Percentiles rank a stretch among this genome's conserved stretches.
Conservation (phyloP, 345 rosid genomes). For the Rhodamnia rubescens region DNA sequence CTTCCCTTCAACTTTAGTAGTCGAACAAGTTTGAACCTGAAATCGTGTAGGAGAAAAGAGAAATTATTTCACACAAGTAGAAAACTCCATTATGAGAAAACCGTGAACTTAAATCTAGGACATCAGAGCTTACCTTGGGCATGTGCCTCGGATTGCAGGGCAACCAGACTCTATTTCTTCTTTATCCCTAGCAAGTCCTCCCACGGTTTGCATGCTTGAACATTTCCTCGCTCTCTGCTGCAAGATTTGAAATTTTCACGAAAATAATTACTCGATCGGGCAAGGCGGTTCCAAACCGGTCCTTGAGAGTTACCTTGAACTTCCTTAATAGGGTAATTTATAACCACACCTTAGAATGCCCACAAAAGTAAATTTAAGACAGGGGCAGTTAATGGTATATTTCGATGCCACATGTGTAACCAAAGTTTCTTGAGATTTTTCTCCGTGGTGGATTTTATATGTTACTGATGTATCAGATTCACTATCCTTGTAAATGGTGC, state of each 20-base stretch:
- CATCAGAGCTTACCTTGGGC: neutral
- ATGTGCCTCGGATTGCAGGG: neutral
- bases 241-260: neutral
- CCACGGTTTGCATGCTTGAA: neutral
- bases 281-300: neutral
- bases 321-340: neutral
- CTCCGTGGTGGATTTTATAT: neutral
- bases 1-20: neutral
- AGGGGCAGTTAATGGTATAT: neutral
- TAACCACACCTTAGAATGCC: constrained; percentile 6
- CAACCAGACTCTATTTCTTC: neutral
- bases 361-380: constrained; percentile 25
- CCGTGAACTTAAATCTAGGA: too few relatives aligned
- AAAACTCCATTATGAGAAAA: neutral
- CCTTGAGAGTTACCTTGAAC: neutral
- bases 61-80: neutral
- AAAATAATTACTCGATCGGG: neutral
- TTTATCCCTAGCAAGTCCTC: neutral
- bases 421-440: neutral
- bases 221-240: neutral
- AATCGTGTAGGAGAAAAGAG: neutral
- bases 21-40: neutral
- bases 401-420: neutral
- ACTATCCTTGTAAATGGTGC: neutral
- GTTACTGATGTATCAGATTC: neutral